A percentile compares a stretch with the other conserved stretches of the same genome.
Conservation (phyloP, 2,329 filamentous ascomycete genomes). For the Fusarium sp. region DNA sequence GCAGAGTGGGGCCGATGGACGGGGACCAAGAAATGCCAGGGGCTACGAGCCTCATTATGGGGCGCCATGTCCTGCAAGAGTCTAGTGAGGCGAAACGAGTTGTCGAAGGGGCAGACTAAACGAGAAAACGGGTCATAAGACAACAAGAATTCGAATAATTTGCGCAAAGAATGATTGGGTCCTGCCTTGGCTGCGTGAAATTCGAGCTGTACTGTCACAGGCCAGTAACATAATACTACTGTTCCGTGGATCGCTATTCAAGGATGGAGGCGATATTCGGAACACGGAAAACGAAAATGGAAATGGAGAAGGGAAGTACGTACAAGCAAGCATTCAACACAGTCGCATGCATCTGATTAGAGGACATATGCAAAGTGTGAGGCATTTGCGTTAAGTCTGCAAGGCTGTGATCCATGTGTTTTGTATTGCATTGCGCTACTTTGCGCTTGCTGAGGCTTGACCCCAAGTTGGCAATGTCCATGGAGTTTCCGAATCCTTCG, state of each 20-base stretch:
- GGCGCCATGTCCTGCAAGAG: slow-evolving; percentile 18
- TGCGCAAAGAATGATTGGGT: slow-evolving; percentile 16
- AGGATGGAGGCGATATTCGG: neutral
- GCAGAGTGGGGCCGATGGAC: slow-evolving; percentile 24
- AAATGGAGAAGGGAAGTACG: slow-evolving; percentile 4
- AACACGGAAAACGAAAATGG: slow-evolving; percentile 22
- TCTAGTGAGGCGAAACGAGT: slow-evolving; percentile 20
- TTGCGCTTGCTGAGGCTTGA: slow-evolving; percentile 11
- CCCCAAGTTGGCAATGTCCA: slow-evolving; percentile 6
- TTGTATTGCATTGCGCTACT: neutral
- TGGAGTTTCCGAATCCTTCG: neutral
- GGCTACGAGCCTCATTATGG: slow-evolving; percentile 21
- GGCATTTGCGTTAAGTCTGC: slow-evolving; percentile 42
- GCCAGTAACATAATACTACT: slow-evolving; percentile 8
- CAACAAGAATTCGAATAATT: slow-evolving; percentile 2
- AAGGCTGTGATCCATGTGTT: slow-evolving; percentile 26
- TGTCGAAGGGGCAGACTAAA: slow-evolving; percentile 3
- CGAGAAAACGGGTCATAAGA: neutral
- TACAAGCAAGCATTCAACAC: slow-evolving; percentile 3
- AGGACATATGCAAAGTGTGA: slow-evolving; percentile 24
- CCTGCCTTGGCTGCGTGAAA: slow-evolving; percentile 21
- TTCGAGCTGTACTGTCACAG: neutral
- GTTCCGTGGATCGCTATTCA: neutral
- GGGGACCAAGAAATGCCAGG: slow-evolving; percentile 6
- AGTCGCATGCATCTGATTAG: slow-evolving; percentile 6